phyloP scores from a whole-genome alignment of 768 basidiomycete genomes.

The Pulveroboletus sp. region DNA sequence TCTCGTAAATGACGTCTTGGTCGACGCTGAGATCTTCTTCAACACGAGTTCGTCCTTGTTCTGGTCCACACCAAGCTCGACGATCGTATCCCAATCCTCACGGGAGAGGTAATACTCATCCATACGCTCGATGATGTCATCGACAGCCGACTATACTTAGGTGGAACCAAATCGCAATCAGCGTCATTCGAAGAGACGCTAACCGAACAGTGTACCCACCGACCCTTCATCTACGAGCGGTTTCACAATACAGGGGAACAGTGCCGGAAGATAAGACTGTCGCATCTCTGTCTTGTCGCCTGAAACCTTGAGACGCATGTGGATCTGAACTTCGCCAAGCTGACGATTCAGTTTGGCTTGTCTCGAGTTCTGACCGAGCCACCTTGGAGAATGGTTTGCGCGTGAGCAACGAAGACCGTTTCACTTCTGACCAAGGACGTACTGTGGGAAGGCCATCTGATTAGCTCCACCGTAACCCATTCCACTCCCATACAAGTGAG shows the following conservation, averaged over 20 bases:
- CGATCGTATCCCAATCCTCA: constrained; percentile 95
- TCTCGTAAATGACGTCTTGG: constrained; percentile 81
- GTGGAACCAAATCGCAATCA: not conserved
- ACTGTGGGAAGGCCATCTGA: constrained; percentile 81
- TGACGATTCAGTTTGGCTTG: constrained; percentile 75
- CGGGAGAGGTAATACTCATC: constrained; percentile 90
- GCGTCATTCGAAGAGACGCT: not conserved
- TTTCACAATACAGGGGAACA: constrained; percentile 74
- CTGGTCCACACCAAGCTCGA: constrained; percentile 87
- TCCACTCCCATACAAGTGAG: constrained; percentile 69
- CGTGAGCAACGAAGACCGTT: not conserved
- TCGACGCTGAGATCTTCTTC: constrained; percentile 78
- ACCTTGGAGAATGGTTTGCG: constrained; percentile 45
- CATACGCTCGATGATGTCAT: constrained; percentile 82
- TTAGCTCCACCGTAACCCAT: constrained; percentile 63
- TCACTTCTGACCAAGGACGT: constrained; percentile 26
- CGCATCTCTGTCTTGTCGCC: constrained; percentile 88
- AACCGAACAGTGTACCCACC: constrained; percentile 45
- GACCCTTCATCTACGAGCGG: constrained; percentile 72
- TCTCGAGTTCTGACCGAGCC: constrained; percentile 98
- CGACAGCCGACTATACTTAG: constrained; percentile 48
- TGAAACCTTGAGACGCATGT: constrained; percentile 92
- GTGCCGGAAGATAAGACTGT: constrained; percentile 85
- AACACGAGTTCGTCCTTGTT: constrained; percentile 67
- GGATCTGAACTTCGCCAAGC: constrained; percentile 86